phyloP scores from a whole-genome alignment of 225 moss, liverwort and hornwort genomes.

The Sphagnum contortum region DNA sequence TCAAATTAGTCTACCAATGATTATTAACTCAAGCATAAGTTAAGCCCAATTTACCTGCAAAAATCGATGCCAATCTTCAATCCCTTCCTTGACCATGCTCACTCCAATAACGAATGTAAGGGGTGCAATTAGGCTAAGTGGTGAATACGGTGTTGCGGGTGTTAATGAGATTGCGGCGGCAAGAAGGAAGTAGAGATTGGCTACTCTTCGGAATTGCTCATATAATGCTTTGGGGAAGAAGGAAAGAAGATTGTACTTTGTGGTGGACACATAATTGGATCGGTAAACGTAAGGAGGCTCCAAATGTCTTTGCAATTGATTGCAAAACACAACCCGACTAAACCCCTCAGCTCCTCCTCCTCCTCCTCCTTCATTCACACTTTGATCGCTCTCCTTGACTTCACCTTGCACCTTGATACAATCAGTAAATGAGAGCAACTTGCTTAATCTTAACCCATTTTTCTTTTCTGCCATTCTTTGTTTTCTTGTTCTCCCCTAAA shows the following conservation, averaged over 20 bases:
- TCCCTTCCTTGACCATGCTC: slow-evolving; percentile 89
- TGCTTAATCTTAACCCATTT: slow-evolving; percentile 76
- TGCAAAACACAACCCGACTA: slow-evolving; percentile 83
- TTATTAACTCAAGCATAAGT: no score
- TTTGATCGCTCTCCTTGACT: no score
- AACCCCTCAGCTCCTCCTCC: slow-evolving; percentile 80
- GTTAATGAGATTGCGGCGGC: slow-evolving; percentile 48
- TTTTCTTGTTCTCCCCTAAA: no score
- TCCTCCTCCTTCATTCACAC: slow-evolving; percentile 37
- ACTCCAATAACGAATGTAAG: slow-evolving; percentile 95
- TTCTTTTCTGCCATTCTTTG: not conserved
- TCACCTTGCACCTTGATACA: slow-evolving; percentile 45
- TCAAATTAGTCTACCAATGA: no score
- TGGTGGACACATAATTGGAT: slow-evolving; percentile 59
- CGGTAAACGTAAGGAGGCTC: slow-evolving; percentile 69
- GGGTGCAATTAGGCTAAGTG: slow-evolving; percentile 64
- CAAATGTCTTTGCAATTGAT: slow-evolving; percentile 56
- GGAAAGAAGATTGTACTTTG: slow-evolving; percentile 46
- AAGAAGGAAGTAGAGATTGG: slow-evolving; percentile 56
- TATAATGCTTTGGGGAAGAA: slow-evolving; percentile 59
- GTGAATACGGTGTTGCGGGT: slow-evolving; percentile 27
- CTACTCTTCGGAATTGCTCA: slow-evolving; percentile 61
- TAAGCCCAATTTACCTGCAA: slow-evolving; percentile 37
- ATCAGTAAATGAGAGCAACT: slow-evolving; percentile 81
- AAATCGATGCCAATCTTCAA: slow-evolving; percentile 92